Evolutionary conservation across 148 eudicot species (phyloP).

Genomic region (Polygonum aviculare): DNA sequence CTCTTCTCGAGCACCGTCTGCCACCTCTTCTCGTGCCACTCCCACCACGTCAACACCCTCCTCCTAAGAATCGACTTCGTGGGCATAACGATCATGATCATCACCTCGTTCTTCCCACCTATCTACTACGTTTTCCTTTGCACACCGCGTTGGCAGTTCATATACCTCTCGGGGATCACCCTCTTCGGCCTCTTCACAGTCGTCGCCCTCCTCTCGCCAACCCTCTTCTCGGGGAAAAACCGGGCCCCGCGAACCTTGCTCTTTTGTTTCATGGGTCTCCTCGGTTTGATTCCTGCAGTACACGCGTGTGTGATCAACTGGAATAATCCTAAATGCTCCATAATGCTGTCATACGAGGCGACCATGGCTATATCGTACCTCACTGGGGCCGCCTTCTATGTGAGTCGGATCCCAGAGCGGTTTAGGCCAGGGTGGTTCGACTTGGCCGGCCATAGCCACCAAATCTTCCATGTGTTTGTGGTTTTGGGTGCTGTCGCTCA

Average conservation of each 20-base stretch:
- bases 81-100: constrained; percentile 81
- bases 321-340: constrained; percentile 51
- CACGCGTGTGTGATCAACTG: constrained; percentile 60
- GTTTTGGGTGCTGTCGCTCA: constrained; percentile 86
- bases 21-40: constrained; percentile 94
- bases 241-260: constrained; percentile 55
- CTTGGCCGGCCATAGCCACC: constrained; percentile 87
- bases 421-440: constrained; percentile 91
- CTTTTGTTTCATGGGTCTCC: constrained; percentile 66
- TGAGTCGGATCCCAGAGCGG: constrained; percentile 75
- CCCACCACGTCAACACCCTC: constrained; percentile 44
- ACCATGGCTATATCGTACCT: constrained; percentile 70
- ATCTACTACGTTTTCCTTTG: constrained; percentile 91
- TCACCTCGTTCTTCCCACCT: constrained; percentile 93
- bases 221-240: constrained; percentile 46
- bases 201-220: constrained; percentile 50
- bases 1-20: constrained; percentile 68
- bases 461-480: constrained; percentile 85
- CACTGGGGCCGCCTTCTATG: constrained; percentile 67
- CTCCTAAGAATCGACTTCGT: constrained; percentile 65
- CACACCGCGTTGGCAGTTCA: constrained; percentile 58
- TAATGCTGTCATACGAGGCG: constrained; percentile 53
- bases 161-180: constrained; percentile 59
- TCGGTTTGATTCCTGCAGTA: constrained; percentile 63
- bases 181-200: constrained; percentile 57